These are phyloP conservation scores for Lophiostoma macrostomum DNA, from an alignment of 495 filamentous ascomycete genomes.

Conservation along the genomic window DNA sequence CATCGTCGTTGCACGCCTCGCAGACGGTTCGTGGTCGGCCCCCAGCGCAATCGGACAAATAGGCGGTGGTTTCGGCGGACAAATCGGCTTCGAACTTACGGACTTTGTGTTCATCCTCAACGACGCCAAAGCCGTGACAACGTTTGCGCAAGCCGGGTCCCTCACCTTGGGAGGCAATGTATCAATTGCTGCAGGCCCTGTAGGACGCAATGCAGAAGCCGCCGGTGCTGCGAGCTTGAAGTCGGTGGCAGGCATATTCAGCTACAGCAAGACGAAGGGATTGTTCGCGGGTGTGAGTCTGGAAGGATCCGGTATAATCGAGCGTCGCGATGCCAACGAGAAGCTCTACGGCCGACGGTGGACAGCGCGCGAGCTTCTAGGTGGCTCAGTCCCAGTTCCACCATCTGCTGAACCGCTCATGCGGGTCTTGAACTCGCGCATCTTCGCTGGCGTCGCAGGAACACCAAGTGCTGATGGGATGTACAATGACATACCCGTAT, in stretches of 20 bases:
- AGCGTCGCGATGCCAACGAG: slow-evolving; percentile 93
- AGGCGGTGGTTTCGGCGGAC: slow-evolving; percentile 91
- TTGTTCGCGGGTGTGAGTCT: slow-evolving; percentile 93
- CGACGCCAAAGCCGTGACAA: slow-evolving; percentile 84
- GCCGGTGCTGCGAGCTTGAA: slow-evolving; percentile 89
- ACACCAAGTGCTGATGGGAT: slow-evolving; percentile 57
- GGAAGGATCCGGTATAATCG: slow-evolving; percentile 85
- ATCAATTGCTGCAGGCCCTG: slow-evolving; percentile 87
- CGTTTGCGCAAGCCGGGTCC: slow-evolving; percentile 88
- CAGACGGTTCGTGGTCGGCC: slow-evolving; percentile 89
- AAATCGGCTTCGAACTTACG: slow-evolving; percentile 95
- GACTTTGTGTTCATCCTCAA: slow-evolving; percentile 99
- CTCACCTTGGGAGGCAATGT: slow-evolving; percentile 95
- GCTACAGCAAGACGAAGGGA: slow-evolving; percentile 95
- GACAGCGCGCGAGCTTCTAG: slow-evolving; percentile 78
- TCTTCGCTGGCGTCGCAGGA: slow-evolving; percentile 66
- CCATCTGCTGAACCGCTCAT: slow-evolving; percentile 79
- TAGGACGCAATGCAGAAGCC: slow-evolving; percentile 93
- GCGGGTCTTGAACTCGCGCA: slow-evolving; percentile 75
- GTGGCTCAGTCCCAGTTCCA: slow-evolving; percentile 72
- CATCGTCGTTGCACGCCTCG: slow-evolving; percentile 87
- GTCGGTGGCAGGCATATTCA: slow-evolving; percentile 88
- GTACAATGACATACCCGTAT: slow-evolving; percentile 95
- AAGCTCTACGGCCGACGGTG: slow-evolving; percentile 84
- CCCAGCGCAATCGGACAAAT: slow-evolving; percentile 88